phyloP scores from a whole-genome alignment of 306 rosid species.

The Glycine tomentella region DNA sequence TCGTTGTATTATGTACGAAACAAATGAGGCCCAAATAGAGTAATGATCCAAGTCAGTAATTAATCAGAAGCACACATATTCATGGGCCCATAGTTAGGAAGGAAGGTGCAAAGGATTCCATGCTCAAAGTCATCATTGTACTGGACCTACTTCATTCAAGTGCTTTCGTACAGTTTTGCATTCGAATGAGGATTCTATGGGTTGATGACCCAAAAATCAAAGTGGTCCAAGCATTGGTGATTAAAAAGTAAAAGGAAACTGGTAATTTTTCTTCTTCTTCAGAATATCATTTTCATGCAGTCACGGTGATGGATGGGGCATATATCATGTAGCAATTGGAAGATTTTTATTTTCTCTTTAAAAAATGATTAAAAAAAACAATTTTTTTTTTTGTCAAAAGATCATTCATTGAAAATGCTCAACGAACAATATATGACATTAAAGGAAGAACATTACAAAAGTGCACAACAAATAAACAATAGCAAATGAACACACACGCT shows the following conservation, averaged over 20 bases:
- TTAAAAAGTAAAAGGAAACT: background rate
- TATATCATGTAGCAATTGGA: background rate
- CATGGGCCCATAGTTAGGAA: constrained; percentile 38
- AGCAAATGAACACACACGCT: too few species aligned
- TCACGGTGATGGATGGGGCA: background rate
- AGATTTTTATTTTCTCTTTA: background rate
- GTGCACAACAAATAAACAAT: too few species aligned
- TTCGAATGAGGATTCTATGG: constrained; percentile 39
- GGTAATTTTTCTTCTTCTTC: background rate
- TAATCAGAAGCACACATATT: background rate
- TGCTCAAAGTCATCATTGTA: constrained; percentile 43
- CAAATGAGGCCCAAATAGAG: constrained; percentile 50
- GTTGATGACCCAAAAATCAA: constrained; percentile 11
- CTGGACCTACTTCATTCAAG: constrained; percentile 56
- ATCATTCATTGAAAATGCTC: too few species aligned
- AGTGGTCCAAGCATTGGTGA: constrained; percentile 48
- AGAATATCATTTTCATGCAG: background rate
- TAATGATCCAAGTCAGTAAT: constrained; percentile 39
- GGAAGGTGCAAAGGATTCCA: constrained; percentile 6
- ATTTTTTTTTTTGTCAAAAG: too few species aligned
- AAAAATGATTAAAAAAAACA: background rate
- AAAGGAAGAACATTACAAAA: too few species aligned
- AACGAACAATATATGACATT: too few species aligned
- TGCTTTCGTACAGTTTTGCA: constrained; percentile 33
- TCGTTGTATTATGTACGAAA: background rate